A percentile compares a stretch with the other conserved stretches of the same genome.
Conservation (phyloP, 2,329 filamentous ascomycete genomes). For the Cladosporium velox region DNA sequence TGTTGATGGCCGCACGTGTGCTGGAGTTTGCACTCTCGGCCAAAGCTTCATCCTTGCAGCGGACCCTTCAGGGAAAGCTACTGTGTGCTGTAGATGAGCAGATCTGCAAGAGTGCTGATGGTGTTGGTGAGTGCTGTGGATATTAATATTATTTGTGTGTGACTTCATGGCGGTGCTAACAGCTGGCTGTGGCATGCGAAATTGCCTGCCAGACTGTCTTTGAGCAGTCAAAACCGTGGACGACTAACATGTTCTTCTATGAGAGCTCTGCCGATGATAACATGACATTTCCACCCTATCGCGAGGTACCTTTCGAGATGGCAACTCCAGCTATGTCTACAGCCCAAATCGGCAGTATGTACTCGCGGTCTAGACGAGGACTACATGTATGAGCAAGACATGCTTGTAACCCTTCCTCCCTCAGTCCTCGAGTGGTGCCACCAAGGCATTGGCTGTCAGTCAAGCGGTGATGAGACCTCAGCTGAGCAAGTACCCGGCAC, state of each 20-base stretch:
- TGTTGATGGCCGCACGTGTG: neutral
- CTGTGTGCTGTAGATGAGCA: conserved; percentile 1
- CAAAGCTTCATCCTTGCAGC: conserved; percentile 3
- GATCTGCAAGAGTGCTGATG: conserved; percentile 2
- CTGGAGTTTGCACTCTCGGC: neutral
- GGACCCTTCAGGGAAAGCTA: conserved; percentile 1
- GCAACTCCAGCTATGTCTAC: neutral
- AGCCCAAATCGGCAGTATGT: neutral
- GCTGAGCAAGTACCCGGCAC: conserved; percentile 2
- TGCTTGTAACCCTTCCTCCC: neutral
- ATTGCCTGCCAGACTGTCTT: neutral
- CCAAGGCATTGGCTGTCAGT: conserved; percentile 3
- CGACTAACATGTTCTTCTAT: neutral
- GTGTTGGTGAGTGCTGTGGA: neutral
- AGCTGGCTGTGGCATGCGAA: neutral
- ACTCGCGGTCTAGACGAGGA: neutral
- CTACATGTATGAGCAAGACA: neutral
- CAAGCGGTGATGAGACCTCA: conserved; percentile 3
- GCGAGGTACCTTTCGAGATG: neutral
- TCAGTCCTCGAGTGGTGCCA: neutral
- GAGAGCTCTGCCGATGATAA: neutral
- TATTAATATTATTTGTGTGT: neutral
- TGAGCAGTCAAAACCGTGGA: neutral
- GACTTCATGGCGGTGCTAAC: neutral
- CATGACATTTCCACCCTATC: neutral